Evolutionary conservation across 768 basidiomycete genomes (phyloP).

Genomic region (Hygrophorus pudorinus): DNA sequence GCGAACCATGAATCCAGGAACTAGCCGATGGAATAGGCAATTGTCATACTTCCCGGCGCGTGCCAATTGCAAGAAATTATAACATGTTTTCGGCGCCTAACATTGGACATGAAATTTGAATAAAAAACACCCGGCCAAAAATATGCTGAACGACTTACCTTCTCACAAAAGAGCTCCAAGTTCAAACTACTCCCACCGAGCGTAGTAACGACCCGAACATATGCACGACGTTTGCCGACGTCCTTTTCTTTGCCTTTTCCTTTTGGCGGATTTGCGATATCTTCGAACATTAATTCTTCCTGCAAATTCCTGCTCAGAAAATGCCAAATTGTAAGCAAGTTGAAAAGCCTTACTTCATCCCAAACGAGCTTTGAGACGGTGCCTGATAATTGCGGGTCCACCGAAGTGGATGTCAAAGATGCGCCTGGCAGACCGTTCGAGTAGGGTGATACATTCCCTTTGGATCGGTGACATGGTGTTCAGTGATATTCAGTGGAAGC

Average conservation of each 20-base stretch:
- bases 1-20: constrained; percentile 90
- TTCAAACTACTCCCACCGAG: constrained; percentile 81
- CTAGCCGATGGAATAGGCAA: constrained; percentile 83
- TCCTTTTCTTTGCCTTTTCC: constrained; percentile 93
- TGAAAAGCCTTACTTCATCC: constrained; percentile 59
- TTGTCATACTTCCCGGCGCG: constrained; percentile 84
- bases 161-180: constrained; percentile 81
- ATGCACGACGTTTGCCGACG: constrained; percentile 82
- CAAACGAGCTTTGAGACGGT: constrained; percentile 67
- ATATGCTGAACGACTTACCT: constrained; percentile 31
- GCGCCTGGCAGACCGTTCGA: constrained; percentile 87
- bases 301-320: constrained; percentile 15
- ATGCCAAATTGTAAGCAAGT: background rate
- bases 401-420: constrained; percentile 86
- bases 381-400: constrained; percentile 59
- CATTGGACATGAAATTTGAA: background rate
- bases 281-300: constrained; percentile 99
- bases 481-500: background rate
- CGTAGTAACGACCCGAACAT: constrained; percentile 92
- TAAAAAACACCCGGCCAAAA: background rate
- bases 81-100: constrained; percentile 95
- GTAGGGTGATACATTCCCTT: constrained; percentile 89
- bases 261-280: constrained; percentile 68
- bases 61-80: constrained; percentile 95
- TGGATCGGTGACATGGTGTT: background rate